Evolutionary conservation across 495 filamentous ascomycete genomes (phyloP), one percentile per base, ranked within the genome.

Genomic region (Penicillium atrosanguineum): DNA sequence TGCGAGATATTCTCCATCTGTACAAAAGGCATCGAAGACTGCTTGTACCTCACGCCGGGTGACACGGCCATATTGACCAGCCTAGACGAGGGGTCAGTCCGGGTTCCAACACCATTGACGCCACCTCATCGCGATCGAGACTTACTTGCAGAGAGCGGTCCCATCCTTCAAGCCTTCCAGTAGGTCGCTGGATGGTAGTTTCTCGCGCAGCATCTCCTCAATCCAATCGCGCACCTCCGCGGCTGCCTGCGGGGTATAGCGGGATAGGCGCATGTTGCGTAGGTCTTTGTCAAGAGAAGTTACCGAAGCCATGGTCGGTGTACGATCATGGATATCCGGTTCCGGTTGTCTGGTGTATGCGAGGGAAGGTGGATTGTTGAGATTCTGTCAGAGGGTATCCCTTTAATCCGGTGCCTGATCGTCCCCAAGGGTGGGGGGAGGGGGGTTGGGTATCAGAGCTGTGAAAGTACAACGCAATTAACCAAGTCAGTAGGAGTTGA

Each of bases 1-100:
- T 94, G 89, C 8, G 93, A 95, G 63, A 99, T 96, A 62, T 99
- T 97, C 68, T 99, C 94, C 94, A 96, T 97, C 71, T 97, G 95
- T 29, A 97, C 92, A 70, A 98, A 98, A 3, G 94, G 94, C 91
- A 97, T 97, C 23, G 84, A 63, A 0, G 90, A 95, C 53, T 83
- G 78, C 71, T 96, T 96, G 70, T 79, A 88, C 46, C 77, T 78
- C 68, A 95, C 83, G 38, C 88, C 88, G 9, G 91, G 87, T 8
- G 86, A 86, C 47, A 92, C 75, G 43, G 83, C 89, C 48, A 91
- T 79, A 63, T 96, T 98, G 53, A 89, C 80, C 38, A 98, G 84
- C 61, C 92, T 96, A 52, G n/a, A 20, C 48, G 53, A 59, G 48
- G 44, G 52, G 49, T 62, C 23, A 62, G 57, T 44, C 29, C 29